A percentile compares a stretch with the other conserved stretches of the same genome.
Conservation (phyloP, 2,329 filamentous ascomycete species). For the Arthroderma uncinatum region DNA sequence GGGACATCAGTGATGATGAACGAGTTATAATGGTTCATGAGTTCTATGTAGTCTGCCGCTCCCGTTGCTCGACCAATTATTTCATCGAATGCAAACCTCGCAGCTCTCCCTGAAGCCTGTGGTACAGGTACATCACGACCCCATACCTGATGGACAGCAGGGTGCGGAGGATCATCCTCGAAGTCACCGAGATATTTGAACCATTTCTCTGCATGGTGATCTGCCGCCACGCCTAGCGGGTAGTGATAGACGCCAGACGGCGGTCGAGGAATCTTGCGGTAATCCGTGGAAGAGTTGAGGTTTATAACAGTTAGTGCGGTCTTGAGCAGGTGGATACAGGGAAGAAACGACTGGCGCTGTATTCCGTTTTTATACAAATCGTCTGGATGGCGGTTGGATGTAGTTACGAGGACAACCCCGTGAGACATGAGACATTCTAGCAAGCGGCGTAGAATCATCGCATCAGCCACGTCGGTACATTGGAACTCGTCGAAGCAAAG, state of each 20-base stretch:
- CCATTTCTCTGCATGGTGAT: conserved; percentile 83
- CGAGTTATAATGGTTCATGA: conserved; percentile 78
- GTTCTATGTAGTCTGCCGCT: conserved; percentile 88
- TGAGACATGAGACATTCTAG: conserved; percentile 89
- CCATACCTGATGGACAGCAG: conserved; percentile 77
- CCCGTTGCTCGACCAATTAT: conserved; percentile 80
- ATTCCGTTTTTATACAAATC: conserved; percentile 98
- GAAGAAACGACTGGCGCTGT: conserved; percentile 87
- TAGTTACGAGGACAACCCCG: conserved; percentile 92
- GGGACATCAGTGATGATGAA: conserved; percentile 89
- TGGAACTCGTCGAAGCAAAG: conserved; percentile 99
- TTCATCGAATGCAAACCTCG: conserved; percentile 86
- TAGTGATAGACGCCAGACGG: conserved; percentile 90
- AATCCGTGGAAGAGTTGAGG: conserved; percentile 88
- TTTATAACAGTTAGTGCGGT: conserved; percentile 77
- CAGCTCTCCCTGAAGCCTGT: conserved; percentile 72
- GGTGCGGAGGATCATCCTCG: conserved; percentile 60
- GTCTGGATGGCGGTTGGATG: conserved; percentile 89
- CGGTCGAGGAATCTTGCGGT: conserved; percentile 89
- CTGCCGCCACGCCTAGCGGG: conserved; percentile 65
- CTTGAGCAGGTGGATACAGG: conserved; percentile 87
- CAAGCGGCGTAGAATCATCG: conserved; percentile 86
- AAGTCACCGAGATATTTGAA: conserved; percentile 87
- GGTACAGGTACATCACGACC: conserved; percentile 82
- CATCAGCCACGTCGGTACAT: conserved; percentile 94